A percentile compares a stretch with the other conserved stretches of the same genome.
Evolutionary conservation across 768 basidiomycete genomes (phyloP).

Genomic region (Pleurotus sapidus): DNA sequence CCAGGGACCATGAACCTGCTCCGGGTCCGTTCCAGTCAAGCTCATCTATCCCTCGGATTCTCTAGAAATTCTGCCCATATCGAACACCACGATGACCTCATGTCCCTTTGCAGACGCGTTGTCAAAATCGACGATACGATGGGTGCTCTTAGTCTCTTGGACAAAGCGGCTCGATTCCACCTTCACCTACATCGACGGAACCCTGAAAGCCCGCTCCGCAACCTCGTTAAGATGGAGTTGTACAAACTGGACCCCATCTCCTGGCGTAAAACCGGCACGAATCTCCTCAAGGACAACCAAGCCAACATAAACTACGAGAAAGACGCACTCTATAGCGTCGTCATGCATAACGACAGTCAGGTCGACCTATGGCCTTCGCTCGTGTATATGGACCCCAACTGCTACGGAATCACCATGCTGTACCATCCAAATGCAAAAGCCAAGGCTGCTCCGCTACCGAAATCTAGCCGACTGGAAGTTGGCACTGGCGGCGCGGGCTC

Average conservation of each 20-base stretch:
- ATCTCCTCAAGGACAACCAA: constrained; percentile 44
- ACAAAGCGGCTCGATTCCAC: constrained; percentile 58
- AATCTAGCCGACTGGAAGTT: constrained; percentile 35
- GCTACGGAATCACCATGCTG: constrained; percentile 51
- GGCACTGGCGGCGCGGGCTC: constrained; percentile 41
- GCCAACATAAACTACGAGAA: constrained; percentile 44
- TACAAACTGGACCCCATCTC: constrained; percentile 43
- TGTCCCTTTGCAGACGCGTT: constrained; percentile 29
- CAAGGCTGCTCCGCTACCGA: constrained; percentile 40
- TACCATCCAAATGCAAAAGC: constrained; percentile 43
- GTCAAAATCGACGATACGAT: constrained; percentile 33
- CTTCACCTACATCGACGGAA: constrained; percentile 55
- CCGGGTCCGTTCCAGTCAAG: constrained; percentile 40
- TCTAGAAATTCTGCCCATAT: constrained; percentile 31
- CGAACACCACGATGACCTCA: constrained; percentile 41
- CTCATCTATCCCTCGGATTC: constrained; percentile 50
- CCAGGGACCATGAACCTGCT: constrained; percentile 41
- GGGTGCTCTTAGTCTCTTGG: constrained; percentile 37
- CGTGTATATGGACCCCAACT: constrained; percentile 57
- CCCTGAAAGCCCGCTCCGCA: constrained; percentile 39
- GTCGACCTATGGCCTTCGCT: constrained; percentile 62
- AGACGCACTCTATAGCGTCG: constrained; percentile 42
- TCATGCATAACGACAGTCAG: constrained; percentile 48
- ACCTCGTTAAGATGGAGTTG: constrained; percentile 51
- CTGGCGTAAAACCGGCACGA: constrained; percentile 39